Base-by-base conservation (phyloP, 2,329 filamentous ascomycete species). In the Podosphaera fusca region DNA sequence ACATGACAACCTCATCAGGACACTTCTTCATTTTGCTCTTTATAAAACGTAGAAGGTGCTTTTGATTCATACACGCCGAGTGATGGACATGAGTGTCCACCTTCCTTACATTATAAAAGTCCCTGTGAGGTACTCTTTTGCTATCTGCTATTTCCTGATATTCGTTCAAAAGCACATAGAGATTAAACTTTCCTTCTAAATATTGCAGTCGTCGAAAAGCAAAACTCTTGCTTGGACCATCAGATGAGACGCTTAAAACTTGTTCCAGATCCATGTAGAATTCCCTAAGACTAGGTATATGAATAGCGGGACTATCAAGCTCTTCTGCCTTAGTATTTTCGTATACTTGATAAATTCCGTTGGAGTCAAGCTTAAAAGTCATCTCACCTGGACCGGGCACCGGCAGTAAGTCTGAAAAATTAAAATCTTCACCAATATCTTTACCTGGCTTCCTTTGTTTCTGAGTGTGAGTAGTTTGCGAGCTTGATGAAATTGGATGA, bases 1-100 rank as follows among this genome's bases (percentile, higher is more conserved):
- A 94, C 50, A 98, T 77, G 5, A 98, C 92, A 36, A 92, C 81
- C 71, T 98, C 92, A 65, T 96, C 86, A 0, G 89, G 88, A 21
- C 80, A 92, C 70, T 95, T 98, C 77, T 95, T 96, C 87, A 98
- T 95, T 72, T 98, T 98, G 71, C 88, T 95, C 72, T 98, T 98
- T 74, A 98, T 98, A 71, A 98, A 98, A 57, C 92, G 87, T 59
- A 98, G 74, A 58, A 98, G 73, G 76, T 98, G 92, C 71, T 98
- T 98, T 70, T 98, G 92, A 67, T 98, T 98, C 92, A 98, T 98
- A 69, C 92, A 98, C 31, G 92, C 92, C 14, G 92, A 98, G 70
- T 98, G 92, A 68, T 98, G 92, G 64, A 98, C 92, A 75, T 98
- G 92, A 7, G 92, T 98, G 67, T 98, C 92, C 55, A 98, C 92